Percentiles rank a stretch among this genome's conserved stretches.
Conservation (phyloP, 192 early-diverging fungal species). For the Linnemannia elongata region DNA sequence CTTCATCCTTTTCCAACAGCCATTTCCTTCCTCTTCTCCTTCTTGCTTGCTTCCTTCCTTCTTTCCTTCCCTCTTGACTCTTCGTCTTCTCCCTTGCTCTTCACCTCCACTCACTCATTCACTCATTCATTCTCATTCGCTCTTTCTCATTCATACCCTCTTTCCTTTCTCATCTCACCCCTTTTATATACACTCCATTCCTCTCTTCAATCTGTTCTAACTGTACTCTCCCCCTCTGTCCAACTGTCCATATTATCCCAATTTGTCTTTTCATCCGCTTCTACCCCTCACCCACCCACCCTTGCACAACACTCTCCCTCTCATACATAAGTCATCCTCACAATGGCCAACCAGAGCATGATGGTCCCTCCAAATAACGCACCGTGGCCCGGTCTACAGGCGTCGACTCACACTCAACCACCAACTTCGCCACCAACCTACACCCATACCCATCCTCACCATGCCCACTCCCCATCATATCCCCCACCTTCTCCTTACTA, state of each 20-base stretch:
- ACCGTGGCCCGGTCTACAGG: constrained; percentile 40
- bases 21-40: neutral
- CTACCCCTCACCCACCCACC: neutral
- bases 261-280: neutral
- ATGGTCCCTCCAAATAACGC: constrained; percentile 51
- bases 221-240: neutral
- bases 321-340: neutral
- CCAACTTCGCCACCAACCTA: neutral
- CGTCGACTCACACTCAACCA: constrained; percentile 6
- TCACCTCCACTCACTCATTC: neutral
- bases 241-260: constrained; percentile 6
- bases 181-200: too few species aligned
- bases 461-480: neutral
- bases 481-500: constrained; percentile 6
- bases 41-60: neutral
- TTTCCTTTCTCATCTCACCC: neutral
- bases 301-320: neutral
- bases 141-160: neutral
- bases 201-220: neutral
- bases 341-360: constrained; percentile 44
- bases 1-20: neutral
- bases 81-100: constrained; percentile 9
- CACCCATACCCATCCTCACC: constrained; percentile 7
- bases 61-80: neutral
- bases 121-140: neutral